Evolutionary conservation across 768 basidiomycete species (phyloP), one percentile per base, ranked within the genome.

Genomic region (Hortiboletus campestris): DNA sequence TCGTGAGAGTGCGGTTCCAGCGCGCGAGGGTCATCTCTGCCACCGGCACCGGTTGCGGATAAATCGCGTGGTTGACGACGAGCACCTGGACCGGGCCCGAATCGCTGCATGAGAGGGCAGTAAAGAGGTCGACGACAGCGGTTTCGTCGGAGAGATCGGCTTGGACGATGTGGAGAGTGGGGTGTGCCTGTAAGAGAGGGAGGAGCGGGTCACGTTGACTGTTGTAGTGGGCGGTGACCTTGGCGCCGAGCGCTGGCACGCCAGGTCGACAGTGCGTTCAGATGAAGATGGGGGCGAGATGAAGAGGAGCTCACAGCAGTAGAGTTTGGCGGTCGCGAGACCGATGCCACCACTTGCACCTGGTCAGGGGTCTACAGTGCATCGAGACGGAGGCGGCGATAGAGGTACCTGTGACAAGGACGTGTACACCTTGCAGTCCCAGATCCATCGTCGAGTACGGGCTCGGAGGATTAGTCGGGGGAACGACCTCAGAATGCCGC

Each of bases 261-360:
- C 5, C 28, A 39, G n/a, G 25, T 25, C 25, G 25, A 25, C 25
- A 25, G 25, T 25, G 25, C 25, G 8, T 6, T 22, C 14, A 4
- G 19, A 35, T 20, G 20, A 14, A n/a, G 35, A 39, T 25, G 2
- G 25, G 25, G 25, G n/a, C 5, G 25, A 17, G 34, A n/a, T 28
- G 9, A 38, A 14, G 14, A 9, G 13, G 32, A 14, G 71, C 74
- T 65, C 56, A 83, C 85, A 74, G 31, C 84, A 75, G 64, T 84
- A 89, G 2, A 79, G 61, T 19, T 75, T 73, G 7, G 75, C 73
- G 12, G 82, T 85, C 63, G 80, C 83, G 0, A 86, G 72, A 12
- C 88, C 88, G 29, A 90, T 89, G 5, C 86, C 88, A 2, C 88
- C 86, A 61, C 82, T 86, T 7, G 86, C 86, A 41, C 88, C 88